Evolutionary conservation across 2,329 filamentous ascomycete genomes (phyloP).

Genomic region (Penicillium sp.): DNA sequence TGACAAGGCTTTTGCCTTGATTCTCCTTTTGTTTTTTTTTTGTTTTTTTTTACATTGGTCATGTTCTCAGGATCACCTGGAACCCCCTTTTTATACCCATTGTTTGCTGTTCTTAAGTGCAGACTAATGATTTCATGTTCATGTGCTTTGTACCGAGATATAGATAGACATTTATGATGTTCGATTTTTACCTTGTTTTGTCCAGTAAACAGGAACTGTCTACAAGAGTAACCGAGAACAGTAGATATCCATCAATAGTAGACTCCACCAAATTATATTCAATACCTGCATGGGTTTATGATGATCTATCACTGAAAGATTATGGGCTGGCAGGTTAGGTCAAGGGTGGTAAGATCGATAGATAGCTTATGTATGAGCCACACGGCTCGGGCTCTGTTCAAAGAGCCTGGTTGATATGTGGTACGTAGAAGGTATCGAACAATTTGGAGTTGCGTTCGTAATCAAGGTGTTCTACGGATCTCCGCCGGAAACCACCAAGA

Average conservation of each 20-base stretch:
- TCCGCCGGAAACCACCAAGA: not conserved
- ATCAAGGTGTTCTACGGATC: not conserved
- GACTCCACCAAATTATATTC: not conserved
- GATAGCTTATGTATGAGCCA: too few relatives aligned
- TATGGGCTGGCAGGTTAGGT: too few relatives aligned
- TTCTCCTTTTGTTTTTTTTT: constrained; percentile 2
- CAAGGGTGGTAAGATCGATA: too few relatives aligned
- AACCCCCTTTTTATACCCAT: constrained; percentile 16
- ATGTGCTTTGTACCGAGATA: not conserved
- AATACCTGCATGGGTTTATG: not conserved
- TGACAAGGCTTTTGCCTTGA: not conserved
- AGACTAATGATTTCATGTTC: constrained; percentile 14
- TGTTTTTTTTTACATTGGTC: not conserved
- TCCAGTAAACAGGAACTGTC: not conserved
- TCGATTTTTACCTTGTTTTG: not conserved
- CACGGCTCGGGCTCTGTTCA: not conserved
- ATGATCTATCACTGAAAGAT: too few relatives aligned
- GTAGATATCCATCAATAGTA: not conserved
- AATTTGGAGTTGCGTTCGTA: not conserved
- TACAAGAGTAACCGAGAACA: not conserved
- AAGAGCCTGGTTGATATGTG: not conserved
- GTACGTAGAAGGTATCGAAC: not conserved
- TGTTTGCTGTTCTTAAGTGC: constrained; percentile 11
- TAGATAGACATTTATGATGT: not conserved
- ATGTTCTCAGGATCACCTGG: not conserved